phyloP scores from a whole-genome alignment of 139 green algal genomes.

The Diplosphaera chodatii region DNA sequence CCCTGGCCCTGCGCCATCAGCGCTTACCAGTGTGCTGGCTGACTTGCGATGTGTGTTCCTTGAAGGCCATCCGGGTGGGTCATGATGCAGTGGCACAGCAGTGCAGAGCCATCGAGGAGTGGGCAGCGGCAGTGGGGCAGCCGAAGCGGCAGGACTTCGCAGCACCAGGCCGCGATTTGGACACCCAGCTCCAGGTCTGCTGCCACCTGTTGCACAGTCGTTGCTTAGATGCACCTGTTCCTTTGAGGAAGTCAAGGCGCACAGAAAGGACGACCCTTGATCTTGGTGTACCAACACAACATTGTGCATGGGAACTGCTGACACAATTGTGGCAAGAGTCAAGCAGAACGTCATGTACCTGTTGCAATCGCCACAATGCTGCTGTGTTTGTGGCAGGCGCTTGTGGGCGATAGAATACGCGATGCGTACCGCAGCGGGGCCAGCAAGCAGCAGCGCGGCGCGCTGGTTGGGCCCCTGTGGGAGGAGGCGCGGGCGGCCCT shows the following conservation, averaged over 20 bases:
- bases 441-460: constrained; percentile 44
- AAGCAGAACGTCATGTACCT: no score
- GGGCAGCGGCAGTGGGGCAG: constrained; percentile 64
- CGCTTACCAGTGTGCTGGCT: no score
- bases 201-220: no score
- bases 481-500: constrained; percentile 16
- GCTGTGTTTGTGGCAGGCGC: neutral
- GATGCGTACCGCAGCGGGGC: constrained; percentile 20
- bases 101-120: constrained; percentile 62
- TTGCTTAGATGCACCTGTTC: no score
- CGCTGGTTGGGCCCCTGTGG: constrained; percentile 22
- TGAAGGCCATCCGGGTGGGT: constrained; percentile 49
- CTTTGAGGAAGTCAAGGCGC: no score
- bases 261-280: no score
- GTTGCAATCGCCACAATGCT: no score
- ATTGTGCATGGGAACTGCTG: no score
- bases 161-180: constrained; percentile 44
- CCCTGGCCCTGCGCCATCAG: no score
- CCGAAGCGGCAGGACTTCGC: constrained; percentile 55
- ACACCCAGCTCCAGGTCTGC: constrained; percentile 40
- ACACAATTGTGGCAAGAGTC: no score
- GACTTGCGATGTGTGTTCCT: no score
- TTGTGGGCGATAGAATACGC: constrained; percentile 7
- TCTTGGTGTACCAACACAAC: no score
- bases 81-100: constrained; percentile 52